Percentiles rank a stretch among this genome's conserved stretches.
These are phyloP conservation scores for Carex sylvatica DNA, from an alignment of 202 grass and related monocot species.

Conservation along the genomic window DNA sequence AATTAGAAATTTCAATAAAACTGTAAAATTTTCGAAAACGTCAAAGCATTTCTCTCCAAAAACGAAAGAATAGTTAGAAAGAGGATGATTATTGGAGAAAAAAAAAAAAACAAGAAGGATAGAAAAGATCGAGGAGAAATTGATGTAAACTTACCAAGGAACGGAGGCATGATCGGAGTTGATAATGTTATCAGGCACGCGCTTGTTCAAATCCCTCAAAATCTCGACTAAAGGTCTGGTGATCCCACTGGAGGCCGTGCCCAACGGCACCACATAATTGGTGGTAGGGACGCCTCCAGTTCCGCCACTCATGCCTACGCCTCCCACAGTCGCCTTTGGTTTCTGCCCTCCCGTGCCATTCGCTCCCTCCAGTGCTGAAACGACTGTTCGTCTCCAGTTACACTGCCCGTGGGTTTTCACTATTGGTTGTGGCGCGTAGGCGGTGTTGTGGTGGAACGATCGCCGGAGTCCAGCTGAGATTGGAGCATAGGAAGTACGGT, in stretches of 20 bases:
- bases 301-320: conserved; percentile 32
- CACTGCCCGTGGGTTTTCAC: not conserved
- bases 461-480: not conserved
- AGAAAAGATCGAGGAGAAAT: not conserved
- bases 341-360: not conserved
- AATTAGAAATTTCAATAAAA: not conserved
- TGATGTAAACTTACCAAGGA: conserved; percentile 49
- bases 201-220: conserved; percentile 97
- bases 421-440: not conserved
- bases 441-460: not conserved
- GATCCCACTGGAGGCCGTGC: conserved; percentile 56
- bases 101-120: not conserved
- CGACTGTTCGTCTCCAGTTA: conserved; percentile 11
- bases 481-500: not conserved
- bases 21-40: not conserved
- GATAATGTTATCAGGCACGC: conserved; percentile 97
- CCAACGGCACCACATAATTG: conserved; percentile 87
- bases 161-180: conserved; percentile 56
- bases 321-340: conserved; percentile 24
- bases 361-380: conserved; percentile 12
- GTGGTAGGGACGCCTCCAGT: conserved; percentile 61
- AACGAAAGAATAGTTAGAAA: not conserved
- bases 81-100: not conserved
- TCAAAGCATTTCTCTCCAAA: not conserved
- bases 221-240: conserved; percentile 93